Evolutionary conservation across 345 rosid species (phyloP).

Genomic region (Bruguiera parviflora): DNA sequence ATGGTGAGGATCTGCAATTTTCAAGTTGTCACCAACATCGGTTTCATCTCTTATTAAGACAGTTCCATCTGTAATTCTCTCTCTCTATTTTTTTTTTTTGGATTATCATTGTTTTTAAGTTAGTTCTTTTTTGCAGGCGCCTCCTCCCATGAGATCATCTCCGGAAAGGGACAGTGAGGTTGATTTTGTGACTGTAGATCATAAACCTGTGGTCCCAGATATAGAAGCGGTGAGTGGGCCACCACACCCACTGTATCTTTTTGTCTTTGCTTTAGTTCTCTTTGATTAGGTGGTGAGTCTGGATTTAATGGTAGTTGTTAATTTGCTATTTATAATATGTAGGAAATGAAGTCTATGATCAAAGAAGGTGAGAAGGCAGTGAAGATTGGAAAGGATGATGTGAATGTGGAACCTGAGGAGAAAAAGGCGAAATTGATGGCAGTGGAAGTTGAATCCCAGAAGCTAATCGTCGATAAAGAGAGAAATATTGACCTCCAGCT

Average conservation of each 20-base stretch:
- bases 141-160: conserved; percentile 79
- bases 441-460: conserved; percentile 49
- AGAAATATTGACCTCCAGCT: conserved; percentile 66
- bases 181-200: conserved; percentile 62
- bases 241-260: conserved; percentile 9
- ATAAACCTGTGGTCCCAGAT: conserved; percentile 51
- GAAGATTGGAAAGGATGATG: conserved; percentile 36
- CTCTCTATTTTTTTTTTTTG: not conserved
- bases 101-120: not conserved
- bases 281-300: not conserved
- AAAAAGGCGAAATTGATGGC: conserved; percentile 37
- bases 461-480: conserved; percentile 39
- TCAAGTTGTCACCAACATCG: not conserved
- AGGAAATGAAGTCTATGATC: conserved; percentile 52
- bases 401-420: conserved; percentile 41
- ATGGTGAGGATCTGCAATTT: conserved; percentile 53
- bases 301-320: conserved; percentile 14
- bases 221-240: conserved; percentile 62
- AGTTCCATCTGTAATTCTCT: not conserved
- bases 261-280: not conserved
- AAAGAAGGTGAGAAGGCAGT: conserved; percentile 45
- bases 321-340: conserved; percentile 12
- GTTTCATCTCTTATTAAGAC: not conserved
- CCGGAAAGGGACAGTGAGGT: conserved; percentile 72
- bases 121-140: conserved; percentile 47